A percentile compares a stretch with the other conserved stretches of the same genome.
Evolutionary conservation across 176 grass and related monocot species (phyloP).

Genomic region (Ananas comosus): DNA sequence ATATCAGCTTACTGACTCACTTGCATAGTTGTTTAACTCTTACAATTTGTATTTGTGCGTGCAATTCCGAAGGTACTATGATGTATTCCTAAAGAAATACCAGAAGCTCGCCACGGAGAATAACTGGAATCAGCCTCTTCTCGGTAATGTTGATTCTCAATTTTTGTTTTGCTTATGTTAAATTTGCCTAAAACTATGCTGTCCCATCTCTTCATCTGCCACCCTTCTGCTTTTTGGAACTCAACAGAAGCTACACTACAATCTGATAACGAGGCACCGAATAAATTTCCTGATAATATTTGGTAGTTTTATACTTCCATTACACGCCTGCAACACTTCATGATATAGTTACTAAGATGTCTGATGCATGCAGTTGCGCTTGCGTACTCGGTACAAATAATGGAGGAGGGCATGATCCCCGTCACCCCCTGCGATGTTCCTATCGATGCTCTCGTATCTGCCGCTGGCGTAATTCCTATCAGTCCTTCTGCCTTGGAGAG

Average conservation of each 20-base stretch:
- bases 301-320: not conserved
- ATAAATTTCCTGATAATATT: not conserved
- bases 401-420: slow-evolving; percentile 54
- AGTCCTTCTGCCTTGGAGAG: slow-evolving; percentile 41
- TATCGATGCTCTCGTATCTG: slow-evolving; percentile 64
- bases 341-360: not conserved
- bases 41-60: slow-evolving; percentile 7
- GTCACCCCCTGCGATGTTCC: slow-evolving; percentile 54
- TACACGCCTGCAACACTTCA: not conserved
- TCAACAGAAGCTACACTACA: no score
- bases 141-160: slow-evolving; percentile 39
- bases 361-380: slow-evolving; percentile 59
- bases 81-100: slow-evolving; percentile 78
- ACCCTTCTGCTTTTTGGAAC: not conserved
- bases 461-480: slow-evolving; percentile 57
- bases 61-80: slow-evolving; percentile 60
- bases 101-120: slow-evolving; percentile 68
- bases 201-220: no score
- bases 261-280: no score
- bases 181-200: not conserved
- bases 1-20: not conserved
- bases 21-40: not conserved
- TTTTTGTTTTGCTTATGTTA: slow-evolving; percentile 1
- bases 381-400: slow-evolving; percentile 76
- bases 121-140: slow-evolving; percentile 67